Evolutionary conservation across 2,329 filamentous ascomycete genomes (phyloP).

Genomic region (Sporothrix euskadiensis): DNA sequence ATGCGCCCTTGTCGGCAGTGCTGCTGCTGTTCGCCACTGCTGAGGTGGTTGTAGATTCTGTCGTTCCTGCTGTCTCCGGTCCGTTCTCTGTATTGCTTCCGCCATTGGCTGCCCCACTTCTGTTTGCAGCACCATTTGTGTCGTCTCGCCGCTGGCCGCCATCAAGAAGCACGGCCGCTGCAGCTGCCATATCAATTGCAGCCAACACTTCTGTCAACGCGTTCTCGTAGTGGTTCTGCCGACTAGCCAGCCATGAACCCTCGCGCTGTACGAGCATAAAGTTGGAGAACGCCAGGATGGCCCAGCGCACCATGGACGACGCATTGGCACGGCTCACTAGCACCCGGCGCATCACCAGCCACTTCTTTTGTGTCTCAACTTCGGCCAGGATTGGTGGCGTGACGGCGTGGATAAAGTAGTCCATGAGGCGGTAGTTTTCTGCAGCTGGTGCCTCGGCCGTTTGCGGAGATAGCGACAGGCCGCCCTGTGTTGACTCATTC

Average conservation of each 20-base stretch:
- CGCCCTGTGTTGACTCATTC: conserved; percentile 8
- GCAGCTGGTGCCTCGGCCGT: conserved; percentile 29
- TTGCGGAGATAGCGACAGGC: conserved; percentile 28
- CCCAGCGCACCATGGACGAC: conserved; percentile 50
- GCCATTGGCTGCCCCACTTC: neutral
- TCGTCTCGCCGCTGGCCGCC: conserved; percentile 10
- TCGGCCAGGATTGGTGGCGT: conserved; percentile 56
- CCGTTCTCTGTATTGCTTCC: neutral
- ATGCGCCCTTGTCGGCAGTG: neutral
- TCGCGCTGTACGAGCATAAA: conserved; percentile 45
- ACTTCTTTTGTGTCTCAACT: conserved; percentile 55
- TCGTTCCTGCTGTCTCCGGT: neutral
- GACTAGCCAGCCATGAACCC: conserved; percentile 39
- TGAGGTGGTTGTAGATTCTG: neutral
- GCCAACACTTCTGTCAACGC: conserved; percentile 41
- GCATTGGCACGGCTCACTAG: conserved; percentile 50
- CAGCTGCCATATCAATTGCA: conserved; percentile 26
- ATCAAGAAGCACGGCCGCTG: conserved; percentile 2
- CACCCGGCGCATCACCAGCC: conserved; percentile 51
- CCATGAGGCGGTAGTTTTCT: conserved; percentile 45
- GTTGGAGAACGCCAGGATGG: conserved; percentile 55
- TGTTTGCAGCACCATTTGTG: neutral
- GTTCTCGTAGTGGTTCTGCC: conserved; percentile 43
- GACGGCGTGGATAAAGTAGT: conserved; percentile 51
- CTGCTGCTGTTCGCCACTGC: neutral